These are phyloP conservation scores for Lathyrus aphaca DNA, from an alignment of 306 rosid species.

Conservation along the genomic window DNA sequence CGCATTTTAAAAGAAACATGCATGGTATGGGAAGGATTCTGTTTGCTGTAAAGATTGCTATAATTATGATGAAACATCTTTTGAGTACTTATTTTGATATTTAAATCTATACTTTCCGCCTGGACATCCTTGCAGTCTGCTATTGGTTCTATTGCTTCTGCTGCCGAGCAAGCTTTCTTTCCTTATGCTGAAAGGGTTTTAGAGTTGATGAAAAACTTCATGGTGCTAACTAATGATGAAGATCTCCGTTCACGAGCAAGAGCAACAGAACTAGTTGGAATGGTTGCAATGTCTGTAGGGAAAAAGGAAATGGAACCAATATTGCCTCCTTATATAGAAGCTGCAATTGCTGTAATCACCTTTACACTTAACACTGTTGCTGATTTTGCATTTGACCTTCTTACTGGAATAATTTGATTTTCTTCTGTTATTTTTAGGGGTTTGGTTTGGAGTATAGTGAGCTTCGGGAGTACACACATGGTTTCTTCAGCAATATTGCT, in stretches of 20 bases:
- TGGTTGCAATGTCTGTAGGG: slow-evolving; percentile 97
- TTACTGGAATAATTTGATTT: slow-evolving; percentile 38
- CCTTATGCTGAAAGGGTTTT: slow-evolving; percentile 97
- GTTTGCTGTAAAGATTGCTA: slow-evolving; percentile 28
- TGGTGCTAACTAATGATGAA: slow-evolving; percentile 90
- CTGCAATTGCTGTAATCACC: slow-evolving; percentile 84
- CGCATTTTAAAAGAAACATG: slow-evolving; percentile 95
- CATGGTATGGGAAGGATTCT: slow-evolving; percentile 68
- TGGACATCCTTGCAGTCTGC: slow-evolving; percentile 76
- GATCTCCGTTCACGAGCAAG: slow-evolving; percentile 96
- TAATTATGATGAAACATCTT: slow-evolving; percentile 22
- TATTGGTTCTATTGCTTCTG: slow-evolving; percentile 96
- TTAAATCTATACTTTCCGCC: slow-evolving; percentile 28
- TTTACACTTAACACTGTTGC: slow-evolving; percentile 26
- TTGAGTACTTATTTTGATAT: slow-evolving; percentile 28
- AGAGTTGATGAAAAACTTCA: slow-evolving; percentile 90
- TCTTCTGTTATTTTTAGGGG: slow-evolving; percentile 61
- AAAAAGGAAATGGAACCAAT: slow-evolving; percentile 86
- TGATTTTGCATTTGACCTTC: slow-evolving; percentile 22
- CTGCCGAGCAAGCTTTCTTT: slow-evolving; percentile 91
- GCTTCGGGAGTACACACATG: slow-evolving; percentile 97
- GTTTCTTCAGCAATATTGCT: slow-evolving; percentile 93
- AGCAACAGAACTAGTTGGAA: slow-evolving; percentile 98
- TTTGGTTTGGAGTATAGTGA: slow-evolving; percentile 90
- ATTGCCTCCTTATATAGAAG: slow-evolving; percentile 87